Conservation (phyloP, 768 basidiomycete species). For the Naganishia randhawae region DNA sequence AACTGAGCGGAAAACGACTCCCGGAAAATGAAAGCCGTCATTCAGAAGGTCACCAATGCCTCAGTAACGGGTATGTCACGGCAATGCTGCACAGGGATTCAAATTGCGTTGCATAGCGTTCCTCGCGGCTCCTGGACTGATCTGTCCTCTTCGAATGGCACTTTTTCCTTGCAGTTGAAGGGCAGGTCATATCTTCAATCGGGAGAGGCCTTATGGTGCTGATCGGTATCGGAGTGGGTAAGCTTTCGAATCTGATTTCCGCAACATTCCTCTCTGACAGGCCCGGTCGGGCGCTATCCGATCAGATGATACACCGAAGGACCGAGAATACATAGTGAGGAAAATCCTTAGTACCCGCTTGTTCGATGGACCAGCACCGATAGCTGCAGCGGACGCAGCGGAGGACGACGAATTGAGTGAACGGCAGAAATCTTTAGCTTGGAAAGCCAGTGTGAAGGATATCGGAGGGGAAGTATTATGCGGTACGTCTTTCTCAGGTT, state of each 20-base stretch:
- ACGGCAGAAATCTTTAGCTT: constrained; percentile 55
- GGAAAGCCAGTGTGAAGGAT: constrained; percentile 84
- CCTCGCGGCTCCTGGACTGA: background rate
- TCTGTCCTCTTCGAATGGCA: background rate
- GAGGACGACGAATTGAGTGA: constrained; percentile 44
- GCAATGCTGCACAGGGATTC: too few species aligned
- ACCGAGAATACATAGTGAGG: constrained; percentile 68
- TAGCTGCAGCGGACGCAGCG: constrained; percentile 20
- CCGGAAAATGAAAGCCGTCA: constrained; percentile 14
- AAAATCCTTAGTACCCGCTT: constrained; percentile 77
- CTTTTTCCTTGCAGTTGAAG: constrained; percentile 60
- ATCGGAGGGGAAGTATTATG: constrained; percentile 86
- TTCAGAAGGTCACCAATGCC: constrained; percentile 9
- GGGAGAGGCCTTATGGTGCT: constrained; percentile 82
- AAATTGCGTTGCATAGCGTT: too few species aligned
- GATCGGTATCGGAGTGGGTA: constrained; percentile 67
- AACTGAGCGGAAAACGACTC: too few species aligned
- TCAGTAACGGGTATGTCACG: constrained; percentile 8
- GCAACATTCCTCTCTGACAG: background rate
- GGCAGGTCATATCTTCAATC: constrained; percentile 73
- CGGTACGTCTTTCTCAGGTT: constrained; percentile 53
- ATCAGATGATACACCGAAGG: constrained; percentile 74
- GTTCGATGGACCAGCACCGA: constrained; percentile 55
- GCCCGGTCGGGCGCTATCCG: too few species aligned
- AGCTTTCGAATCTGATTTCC: background rate